Evolutionary conservation across 2,329 filamentous ascomycete species (phyloP).

Genomic region (Dryadomyces quercivorus): DNA sequence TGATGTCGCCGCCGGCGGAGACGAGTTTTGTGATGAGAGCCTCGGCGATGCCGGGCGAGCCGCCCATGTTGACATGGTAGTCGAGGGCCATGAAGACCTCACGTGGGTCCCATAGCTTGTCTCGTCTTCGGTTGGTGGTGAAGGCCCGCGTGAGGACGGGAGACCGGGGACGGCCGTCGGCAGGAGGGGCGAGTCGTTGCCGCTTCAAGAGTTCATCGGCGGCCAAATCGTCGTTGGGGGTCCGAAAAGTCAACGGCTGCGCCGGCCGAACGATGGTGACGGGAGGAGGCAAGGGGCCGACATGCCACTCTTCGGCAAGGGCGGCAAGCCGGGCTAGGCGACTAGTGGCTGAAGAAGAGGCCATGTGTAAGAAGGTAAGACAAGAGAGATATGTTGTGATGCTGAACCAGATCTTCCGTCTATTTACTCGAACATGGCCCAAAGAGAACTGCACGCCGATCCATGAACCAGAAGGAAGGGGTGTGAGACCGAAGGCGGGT

Average conservation of each 20-base stretch:
- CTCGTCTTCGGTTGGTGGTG: conserved; percentile 18
- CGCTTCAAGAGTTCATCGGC: conserved; percentile 44
- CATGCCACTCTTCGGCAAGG: conserved; percentile 37
- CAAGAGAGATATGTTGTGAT: too few species aligned
- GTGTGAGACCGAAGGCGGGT: too few species aligned
- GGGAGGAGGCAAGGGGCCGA: conserved; percentile 27
- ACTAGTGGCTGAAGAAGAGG: background rate
- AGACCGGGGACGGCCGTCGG: conserved; percentile 15
- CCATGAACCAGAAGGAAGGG: too few species aligned
- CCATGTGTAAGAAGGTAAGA: conserved; percentile 2
- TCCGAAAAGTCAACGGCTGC: conserved; percentile 29
- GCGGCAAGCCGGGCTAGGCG: conserved; percentile 32
- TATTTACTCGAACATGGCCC: too few species aligned
- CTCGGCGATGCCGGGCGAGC: conserved; percentile 43
- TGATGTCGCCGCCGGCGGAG: conserved; percentile 36
- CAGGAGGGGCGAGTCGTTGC: conserved; percentile 18
- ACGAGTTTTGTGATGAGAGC: conserved; percentile 38
- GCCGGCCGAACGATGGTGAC: conserved; percentile 23
- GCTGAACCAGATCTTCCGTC: too few species aligned
- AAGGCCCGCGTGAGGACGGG: conserved; percentile 26
- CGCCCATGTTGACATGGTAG: conserved; percentile 33
- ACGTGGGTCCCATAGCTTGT: conserved; percentile 34
- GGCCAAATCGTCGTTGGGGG: conserved; percentile 33
- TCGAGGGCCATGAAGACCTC: conserved; percentile 40
- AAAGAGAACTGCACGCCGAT: too few species aligned